phyloP scores from a whole-genome alignment of 371 early-diverging fungal species.

The Mortierella sp. region DNA sequence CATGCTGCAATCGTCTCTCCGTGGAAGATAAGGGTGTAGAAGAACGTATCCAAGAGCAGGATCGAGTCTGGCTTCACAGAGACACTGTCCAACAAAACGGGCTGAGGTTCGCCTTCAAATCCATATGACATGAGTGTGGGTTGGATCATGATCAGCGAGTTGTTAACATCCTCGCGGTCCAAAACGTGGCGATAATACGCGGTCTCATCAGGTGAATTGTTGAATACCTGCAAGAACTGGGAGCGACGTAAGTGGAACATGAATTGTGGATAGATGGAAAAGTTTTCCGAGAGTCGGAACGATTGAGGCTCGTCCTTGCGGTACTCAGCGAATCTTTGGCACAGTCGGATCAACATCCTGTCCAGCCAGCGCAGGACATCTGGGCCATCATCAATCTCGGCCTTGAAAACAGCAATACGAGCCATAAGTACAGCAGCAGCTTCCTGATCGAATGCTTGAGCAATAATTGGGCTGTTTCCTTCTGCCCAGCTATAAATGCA shows the following conservation, averaged over 20 bases:
- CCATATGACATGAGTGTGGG: conserved; percentile 97
- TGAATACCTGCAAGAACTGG: conserved; percentile 99
- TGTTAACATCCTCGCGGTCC: conserved; percentile 95
- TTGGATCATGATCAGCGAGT: conserved; percentile 99
- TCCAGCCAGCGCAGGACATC: conserved; percentile 99
- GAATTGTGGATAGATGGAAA: conserved; percentile 99
- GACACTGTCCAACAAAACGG: conserved; percentile 97
- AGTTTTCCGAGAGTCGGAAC: conserved; percentile 93
- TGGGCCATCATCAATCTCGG: conserved; percentile 97
- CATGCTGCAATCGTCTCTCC: conserved; percentile 94
- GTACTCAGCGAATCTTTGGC: conserved; percentile 97
- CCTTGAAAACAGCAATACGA: conserved; percentile 97
- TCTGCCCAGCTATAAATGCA: conserved; percentile 79
- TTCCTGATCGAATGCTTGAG: conserved; percentile 98
- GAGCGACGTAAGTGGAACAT: conserved; percentile 99
- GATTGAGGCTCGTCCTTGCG: conserved; percentile 96
- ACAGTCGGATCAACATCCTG: conserved; percentile 98
- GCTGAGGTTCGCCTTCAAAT: conserved; percentile 91
- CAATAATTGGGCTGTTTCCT: conserved; percentile 89
- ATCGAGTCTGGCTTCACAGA: conserved; percentile 97
- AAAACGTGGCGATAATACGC: conserved; percentile 97
- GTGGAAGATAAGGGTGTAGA: conserved; percentile 97
- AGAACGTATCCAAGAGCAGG: conserved; percentile 98
- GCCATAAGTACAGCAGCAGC: conserved; percentile 99
- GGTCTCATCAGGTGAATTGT: conserved; percentile 99